These are phyloP conservation scores for Aureobasidium sp. DNA, from an alignment of 2,329 filamentous ascomycete genomes.

Conservation along the genomic window DNA sequence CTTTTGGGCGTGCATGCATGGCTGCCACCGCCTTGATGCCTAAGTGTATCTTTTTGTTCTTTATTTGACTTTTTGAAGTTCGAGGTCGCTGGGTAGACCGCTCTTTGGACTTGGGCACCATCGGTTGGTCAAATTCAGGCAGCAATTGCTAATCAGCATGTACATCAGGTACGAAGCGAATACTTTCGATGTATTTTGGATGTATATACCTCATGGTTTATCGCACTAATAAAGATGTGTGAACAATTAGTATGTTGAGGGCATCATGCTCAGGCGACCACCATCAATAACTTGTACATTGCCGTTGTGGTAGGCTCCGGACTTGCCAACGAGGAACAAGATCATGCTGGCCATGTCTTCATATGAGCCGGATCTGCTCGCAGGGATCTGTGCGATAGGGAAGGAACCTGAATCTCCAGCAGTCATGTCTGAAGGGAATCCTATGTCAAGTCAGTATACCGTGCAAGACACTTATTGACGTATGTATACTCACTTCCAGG, in stretches of 20 bases:
- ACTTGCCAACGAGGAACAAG: slow-evolving; percentile 43
- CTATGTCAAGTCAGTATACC: slow-evolving; percentile 2
- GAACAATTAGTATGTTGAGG: slow-evolving; percentile 13
- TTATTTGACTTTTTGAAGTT: neutral
- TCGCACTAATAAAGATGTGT: neutral
- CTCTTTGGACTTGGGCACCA: slow-evolving; percentile 3
- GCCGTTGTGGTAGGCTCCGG: slow-evolving; percentile 47
- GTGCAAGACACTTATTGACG: neutral
- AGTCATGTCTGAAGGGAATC: slow-evolving; percentile 39
- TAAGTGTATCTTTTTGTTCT: neutral
- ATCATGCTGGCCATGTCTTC: slow-evolving; percentile 44
- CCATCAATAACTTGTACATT: slow-evolving; percentile 41
- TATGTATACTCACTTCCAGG: slow-evolving; percentile 25
- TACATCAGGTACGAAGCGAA: neutral
- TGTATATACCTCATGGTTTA: neutral
- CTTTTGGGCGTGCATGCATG: slow-evolving; percentile 7
- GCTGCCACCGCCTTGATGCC: neutral
- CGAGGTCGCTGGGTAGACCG: slow-evolving; percentile 3
- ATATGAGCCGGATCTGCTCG: slow-evolving; percentile 25
- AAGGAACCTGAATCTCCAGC: slow-evolving; percentile 24
- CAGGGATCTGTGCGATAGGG: slow-evolving; percentile 28
- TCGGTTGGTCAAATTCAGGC: neutral
- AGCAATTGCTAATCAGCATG: neutral
- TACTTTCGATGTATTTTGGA: neutral
- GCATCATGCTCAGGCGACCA: slow-evolving; percentile 21